Conservation (phyloP, 768 basidiomycete genomes). For the Termitomyces sp. region DNA sequence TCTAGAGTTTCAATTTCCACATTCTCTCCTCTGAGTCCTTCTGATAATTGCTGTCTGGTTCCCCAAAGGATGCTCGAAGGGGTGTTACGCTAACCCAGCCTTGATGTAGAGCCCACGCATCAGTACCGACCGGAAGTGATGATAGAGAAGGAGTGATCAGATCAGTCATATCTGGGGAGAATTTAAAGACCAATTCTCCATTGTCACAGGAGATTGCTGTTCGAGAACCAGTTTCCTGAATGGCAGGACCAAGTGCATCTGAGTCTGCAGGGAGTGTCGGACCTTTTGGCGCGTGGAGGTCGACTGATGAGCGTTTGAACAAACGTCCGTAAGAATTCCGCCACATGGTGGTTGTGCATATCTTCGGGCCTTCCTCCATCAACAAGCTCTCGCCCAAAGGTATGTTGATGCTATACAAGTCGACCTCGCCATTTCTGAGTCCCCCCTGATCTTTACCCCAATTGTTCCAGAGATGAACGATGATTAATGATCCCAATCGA, state of each 20-base stretch:
- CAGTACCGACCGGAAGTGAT: slow-evolving; percentile 70
- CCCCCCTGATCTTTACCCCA: slow-evolving; percentile 75
- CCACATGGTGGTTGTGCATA: slow-evolving; percentile 84
- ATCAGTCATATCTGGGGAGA: slow-evolving; percentile 61
- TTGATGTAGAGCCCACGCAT: slow-evolving; percentile 74
- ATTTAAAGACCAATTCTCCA: slow-evolving; percentile 64
- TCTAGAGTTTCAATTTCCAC: slow-evolving; percentile 59
- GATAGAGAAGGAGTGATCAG: slow-evolving; percentile 60
- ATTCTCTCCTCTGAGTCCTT: slow-evolving; percentile 35
- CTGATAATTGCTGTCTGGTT: slow-evolving; percentile 36
- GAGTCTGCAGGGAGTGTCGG: slow-evolving; percentile 35
- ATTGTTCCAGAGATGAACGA: slow-evolving; percentile 73
- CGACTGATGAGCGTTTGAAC: slow-evolving; percentile 52
- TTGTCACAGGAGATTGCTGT: slow-evolving; percentile 13
- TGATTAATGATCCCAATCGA: slow-evolving; percentile 59
- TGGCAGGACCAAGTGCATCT: slow-evolving; percentile 28
- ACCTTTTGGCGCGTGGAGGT: slow-evolving; percentile 13
- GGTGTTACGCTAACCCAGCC: slow-evolving; percentile 79
- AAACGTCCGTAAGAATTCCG: slow-evolving; percentile 79
- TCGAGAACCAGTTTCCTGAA: not conserved
- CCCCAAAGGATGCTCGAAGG: slow-evolving; percentile 69
- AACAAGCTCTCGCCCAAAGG: slow-evolving; percentile 72
- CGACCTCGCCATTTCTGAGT: slow-evolving; percentile 60
- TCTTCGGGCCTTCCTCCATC: slow-evolving; percentile 54
- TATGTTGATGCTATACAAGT: slow-evolving; percentile 85